These are phyloP conservation scores for Nicotiana undulata DNA, from an alignment of 257 asterid species.

Conservation along the genomic window DNA sequence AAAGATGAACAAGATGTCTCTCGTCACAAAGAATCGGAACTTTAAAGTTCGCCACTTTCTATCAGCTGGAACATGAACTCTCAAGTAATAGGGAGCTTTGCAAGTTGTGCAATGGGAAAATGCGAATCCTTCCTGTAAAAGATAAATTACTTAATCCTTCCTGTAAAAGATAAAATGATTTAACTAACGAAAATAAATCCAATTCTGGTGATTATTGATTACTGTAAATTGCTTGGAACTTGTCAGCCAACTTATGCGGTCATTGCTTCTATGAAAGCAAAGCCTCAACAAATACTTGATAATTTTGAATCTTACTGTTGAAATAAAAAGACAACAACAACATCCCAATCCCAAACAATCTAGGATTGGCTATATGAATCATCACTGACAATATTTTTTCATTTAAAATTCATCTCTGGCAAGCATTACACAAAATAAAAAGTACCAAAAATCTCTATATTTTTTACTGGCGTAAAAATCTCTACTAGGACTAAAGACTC, in stretches of 20 bases:
- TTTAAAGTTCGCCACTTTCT: slow-evolving; percentile 84
- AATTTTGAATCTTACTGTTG: neutral
- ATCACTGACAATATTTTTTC: too few relatives aligned
- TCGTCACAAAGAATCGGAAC: slow-evolving; percentile 89
- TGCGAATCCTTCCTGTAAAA: slow-evolving; percentile 85
- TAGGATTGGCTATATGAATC: too few relatives aligned
- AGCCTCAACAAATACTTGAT: neutral
- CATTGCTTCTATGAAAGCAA: slow-evolving; percentile 3
- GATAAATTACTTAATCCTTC: slow-evolving; percentile 47
- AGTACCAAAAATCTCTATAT: too few relatives aligned
- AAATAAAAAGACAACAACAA: neutral
- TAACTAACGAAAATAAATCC: neutral
- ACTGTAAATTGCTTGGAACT: neutral
- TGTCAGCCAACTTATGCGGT: neutral
- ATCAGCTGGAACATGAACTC: slow-evolving; percentile 78
- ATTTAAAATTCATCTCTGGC: too few relatives aligned
- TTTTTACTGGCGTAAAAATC: too few relatives aligned
- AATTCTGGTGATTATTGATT: neutral
- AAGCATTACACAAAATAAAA: too few relatives aligned
- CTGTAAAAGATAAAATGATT: slow-evolving; percentile 26
- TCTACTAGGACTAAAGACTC: too few relatives aligned
- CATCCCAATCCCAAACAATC: too few relatives aligned
- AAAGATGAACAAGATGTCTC: slow-evolving; percentile 84
- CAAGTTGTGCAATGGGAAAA: slow-evolving; percentile 96
- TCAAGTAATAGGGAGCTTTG: slow-evolving; percentile 81